phyloP scores from a whole-genome alignment of 495 filamentous ascomycete genomes.

The Penicillium bialowiezense region DNA sequence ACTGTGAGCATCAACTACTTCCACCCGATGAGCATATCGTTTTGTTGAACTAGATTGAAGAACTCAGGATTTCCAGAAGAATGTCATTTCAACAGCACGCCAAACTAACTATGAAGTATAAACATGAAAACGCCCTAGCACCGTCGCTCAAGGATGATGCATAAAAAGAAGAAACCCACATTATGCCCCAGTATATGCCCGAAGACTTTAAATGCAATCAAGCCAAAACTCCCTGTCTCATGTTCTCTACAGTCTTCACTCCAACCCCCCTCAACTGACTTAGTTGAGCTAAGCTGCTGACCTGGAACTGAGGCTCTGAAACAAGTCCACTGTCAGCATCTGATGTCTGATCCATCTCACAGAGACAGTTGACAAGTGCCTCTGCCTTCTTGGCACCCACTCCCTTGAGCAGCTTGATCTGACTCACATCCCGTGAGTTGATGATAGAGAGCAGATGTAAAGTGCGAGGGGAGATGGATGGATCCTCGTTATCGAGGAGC shows the following conservation, averaged over 20 bases:
- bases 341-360: conserved; percentile 40
- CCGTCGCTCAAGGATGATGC: conserved; percentile 39
- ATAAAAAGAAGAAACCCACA: conserved; percentile 13
- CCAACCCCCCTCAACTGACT: conserved; percentile 52
- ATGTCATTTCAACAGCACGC: background rate
- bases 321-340: conserved; percentile 13
- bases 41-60: too few species aligned
- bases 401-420: conserved; percentile 66
- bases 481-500: conserved; percentile 29
- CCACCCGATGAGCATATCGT: too few species aligned
- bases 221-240: conserved; percentile 47
- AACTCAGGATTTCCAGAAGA: too few species aligned
- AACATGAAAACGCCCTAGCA: conserved; percentile 32
- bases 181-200: conserved; percentile 17
- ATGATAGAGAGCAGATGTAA: conserved; percentile 74
- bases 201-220: conserved; percentile 18
- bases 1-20: too few species aligned
- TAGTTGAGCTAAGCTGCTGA: conserved; percentile 44
- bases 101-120: conserved; percentile 3
- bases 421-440: conserved; percentile 74
- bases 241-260: conserved; percentile 51
- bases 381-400: conserved; percentile 56
- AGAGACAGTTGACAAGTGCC: conserved; percentile 51
- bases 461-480: conserved; percentile 61
- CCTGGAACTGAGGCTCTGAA: conserved; percentile 28